These are phyloP conservation scores for Streptanthus diversifolius DNA, from an alignment of 345 rosid genomes.

Conservation along the genomic window DNA sequence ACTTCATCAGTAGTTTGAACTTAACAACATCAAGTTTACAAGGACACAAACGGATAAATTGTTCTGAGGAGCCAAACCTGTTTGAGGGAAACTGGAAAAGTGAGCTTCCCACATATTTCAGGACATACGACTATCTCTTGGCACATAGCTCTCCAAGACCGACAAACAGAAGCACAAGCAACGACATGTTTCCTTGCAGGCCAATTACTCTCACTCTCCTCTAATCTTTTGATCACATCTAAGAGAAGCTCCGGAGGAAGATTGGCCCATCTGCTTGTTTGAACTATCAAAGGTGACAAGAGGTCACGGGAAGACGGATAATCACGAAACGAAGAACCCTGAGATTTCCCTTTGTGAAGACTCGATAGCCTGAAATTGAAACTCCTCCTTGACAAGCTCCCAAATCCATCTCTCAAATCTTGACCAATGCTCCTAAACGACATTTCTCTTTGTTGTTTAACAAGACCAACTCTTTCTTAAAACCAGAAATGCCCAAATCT, in stretches of 20 bases:
- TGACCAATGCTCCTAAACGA: slow-evolving; percentile 66
- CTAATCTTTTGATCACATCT: slow-evolving; percentile 61
- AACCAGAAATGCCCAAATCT: neutral
- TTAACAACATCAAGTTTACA: neutral
- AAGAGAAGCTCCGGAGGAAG: slow-evolving; percentile 60
- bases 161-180: slow-evolving; percentile 67
- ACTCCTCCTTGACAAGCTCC: slow-evolving; percentile 65
- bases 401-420: slow-evolving; percentile 62
- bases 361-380: slow-evolving; percentile 51
- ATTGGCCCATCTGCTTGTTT: slow-evolving; percentile 63
- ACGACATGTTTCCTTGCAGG: slow-evolving; percentile 59
- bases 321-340: slow-evolving; percentile 41
- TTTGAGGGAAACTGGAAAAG: slow-evolving; percentile 62
- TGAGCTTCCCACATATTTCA: slow-evolving; percentile 63
- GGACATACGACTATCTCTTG: slow-evolving; percentile 60
- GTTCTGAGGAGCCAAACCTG: slow-evolving; percentile 37
- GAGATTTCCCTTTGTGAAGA: slow-evolving; percentile 58
- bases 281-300: slow-evolving; percentile 40
- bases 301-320: slow-evolving; percentile 42
- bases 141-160: slow-evolving; percentile 65
- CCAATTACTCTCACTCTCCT: slow-evolving; percentile 65
- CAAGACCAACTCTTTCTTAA: neutral
- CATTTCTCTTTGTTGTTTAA: slow-evolving; percentile 33
- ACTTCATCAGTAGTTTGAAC: neutral
- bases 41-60: neutral